Evolutionary conservation across 768 basidiomycete genomes (phyloP), one percentile per base, ranked within the genome.

Genomic region (Vararia minispora): DNA sequence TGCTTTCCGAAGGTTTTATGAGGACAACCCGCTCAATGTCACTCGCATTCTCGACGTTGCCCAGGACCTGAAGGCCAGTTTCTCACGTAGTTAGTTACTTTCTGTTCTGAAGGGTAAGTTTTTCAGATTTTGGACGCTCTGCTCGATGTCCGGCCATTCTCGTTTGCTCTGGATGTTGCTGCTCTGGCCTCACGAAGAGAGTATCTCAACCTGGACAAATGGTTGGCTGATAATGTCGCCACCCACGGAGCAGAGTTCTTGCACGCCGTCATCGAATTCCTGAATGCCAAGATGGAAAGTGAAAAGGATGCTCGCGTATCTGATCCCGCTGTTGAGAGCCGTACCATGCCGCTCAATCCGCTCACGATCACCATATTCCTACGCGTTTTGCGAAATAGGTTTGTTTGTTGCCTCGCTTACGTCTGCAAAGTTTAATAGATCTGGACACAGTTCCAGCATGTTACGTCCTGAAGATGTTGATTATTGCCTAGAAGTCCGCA

Each of bases 191-290:
- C 88, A 25, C 79, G 90, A 28, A 68, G 90, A 49, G 94, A 97
- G 58, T 88, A 91, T 53, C 67, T 98, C 51, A 91, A 99, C 52
- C 68, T 99, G 31, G 92, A 95, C 61, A 92, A 94, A 59, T 99
- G 94, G 92, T 68, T 98, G 12, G 78, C 84, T 11, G 86, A 89
- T 56, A 84, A 90, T 51, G 84, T 92, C 14, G 65, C 76, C 16
- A 64, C 70, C 33, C 85, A 92, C 45, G 89, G 88, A 6, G 71
- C 71, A 21, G 86, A 88, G 46, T 95, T 98, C 54, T 69, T 95
- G 24, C 79, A 81, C 41, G 77, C 87, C 6, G 76, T 92, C 45
- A 77, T 98, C 41, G 72, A 78, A 14, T 98, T 97, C 62, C 63
- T 97, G 43, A 84, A 90, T 48, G 68, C 84, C 62, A 99, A 98